A percentile compares a stretch with the other conserved stretches of the same genome.
phyloP scores from a whole-genome alignment of 1,139 yeast genomes.

The Hansenula anomala region DNA sequence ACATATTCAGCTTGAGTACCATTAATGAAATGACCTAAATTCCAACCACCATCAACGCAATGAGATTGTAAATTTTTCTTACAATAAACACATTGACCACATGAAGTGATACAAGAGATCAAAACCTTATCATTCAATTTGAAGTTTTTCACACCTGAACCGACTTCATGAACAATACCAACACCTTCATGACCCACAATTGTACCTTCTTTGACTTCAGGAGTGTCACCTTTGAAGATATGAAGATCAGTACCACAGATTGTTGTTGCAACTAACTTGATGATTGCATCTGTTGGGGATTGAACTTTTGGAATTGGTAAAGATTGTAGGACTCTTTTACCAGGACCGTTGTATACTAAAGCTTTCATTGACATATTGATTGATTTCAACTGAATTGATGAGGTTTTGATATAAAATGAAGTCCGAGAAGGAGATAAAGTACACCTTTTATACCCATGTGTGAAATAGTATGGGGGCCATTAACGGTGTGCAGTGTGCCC shows the following conservation, averaged over 20 bases:
- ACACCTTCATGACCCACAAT: conserved; percentile 53
- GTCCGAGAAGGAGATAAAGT: too few species aligned
- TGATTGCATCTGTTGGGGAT: conserved; percentile 38
- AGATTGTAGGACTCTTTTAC: conserved; percentile 28
- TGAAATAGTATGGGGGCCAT: too few species aligned
- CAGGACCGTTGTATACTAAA: conserved; percentile 38
- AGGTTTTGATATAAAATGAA: too few species aligned
- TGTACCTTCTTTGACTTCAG: conserved; percentile 38
- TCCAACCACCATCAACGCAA: conserved; percentile 41
- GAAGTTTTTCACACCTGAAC: conserved; percentile 31
- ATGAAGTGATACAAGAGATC: conserved; percentile 43
- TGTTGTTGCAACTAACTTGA: conserved; percentile 38
- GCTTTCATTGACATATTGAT: conserved; percentile 33
- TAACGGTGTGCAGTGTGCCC: too few species aligned
- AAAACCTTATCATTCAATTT: conserved; percentile 41
- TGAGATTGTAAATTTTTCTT: conserved; percentile 34
- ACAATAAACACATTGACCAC: conserved; percentile 52
- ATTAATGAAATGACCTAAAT: conserved; percentile 36
- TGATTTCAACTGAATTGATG: too few species aligned
- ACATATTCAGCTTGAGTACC: conserved; percentile 43
- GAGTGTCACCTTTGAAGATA: conserved; percentile 44
- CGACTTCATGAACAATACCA: conserved; percentile 38
- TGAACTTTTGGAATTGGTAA: conserved; percentile 33
- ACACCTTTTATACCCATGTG: too few species aligned
- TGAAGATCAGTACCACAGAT: conserved; percentile 48